Evolutionary conservation across 2,329 filamentous ascomycete species (phyloP).

Genomic region (Cladorrhinum sp.): DNA sequence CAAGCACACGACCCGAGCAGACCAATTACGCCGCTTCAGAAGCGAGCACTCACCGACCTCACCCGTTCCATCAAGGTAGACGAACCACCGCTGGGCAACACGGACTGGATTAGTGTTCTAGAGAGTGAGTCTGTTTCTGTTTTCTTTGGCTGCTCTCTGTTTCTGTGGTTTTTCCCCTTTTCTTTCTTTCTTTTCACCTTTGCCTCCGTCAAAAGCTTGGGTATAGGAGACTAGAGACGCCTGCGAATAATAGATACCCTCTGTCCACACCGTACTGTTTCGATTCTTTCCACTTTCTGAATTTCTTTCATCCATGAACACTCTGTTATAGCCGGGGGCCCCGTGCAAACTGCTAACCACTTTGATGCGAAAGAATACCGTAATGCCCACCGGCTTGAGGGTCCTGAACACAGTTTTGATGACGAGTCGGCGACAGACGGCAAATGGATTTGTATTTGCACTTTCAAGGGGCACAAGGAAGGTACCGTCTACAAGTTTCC

Average conservation of each 20-base stretch:
- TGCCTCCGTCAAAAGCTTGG: too few relatives aligned
- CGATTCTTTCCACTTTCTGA: too few relatives aligned
- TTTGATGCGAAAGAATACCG: conserved; percentile 29
- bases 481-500: conserved; percentile 29
- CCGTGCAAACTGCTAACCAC: conserved; percentile 24
- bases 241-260: too few relatives aligned
- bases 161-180: neutral
- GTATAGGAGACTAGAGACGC: too few relatives aligned
- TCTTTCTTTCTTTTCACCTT: neutral
- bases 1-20: conserved; percentile 38
- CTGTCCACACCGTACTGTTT: too few relatives aligned
- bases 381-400: conserved; percentile 21
- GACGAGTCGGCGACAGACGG: neutral
- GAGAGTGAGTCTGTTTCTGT: conserved; percentile 31
- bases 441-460: neutral
- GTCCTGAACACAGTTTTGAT: neutral
- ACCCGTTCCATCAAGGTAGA: conserved; percentile 26
- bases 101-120: conserved; percentile 41
- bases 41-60: conserved; percentile 41
- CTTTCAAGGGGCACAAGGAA: neutral
- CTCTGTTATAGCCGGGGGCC: too few relatives aligned
- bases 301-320: too few relatives aligned
- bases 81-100: conserved; percentile 25
- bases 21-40: conserved; percentile 38
- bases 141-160: neutral